Evolutionary conservation across 345 rosid genomes (phyloP).

Genomic region (Zanthoxylum bungeanum): DNA sequence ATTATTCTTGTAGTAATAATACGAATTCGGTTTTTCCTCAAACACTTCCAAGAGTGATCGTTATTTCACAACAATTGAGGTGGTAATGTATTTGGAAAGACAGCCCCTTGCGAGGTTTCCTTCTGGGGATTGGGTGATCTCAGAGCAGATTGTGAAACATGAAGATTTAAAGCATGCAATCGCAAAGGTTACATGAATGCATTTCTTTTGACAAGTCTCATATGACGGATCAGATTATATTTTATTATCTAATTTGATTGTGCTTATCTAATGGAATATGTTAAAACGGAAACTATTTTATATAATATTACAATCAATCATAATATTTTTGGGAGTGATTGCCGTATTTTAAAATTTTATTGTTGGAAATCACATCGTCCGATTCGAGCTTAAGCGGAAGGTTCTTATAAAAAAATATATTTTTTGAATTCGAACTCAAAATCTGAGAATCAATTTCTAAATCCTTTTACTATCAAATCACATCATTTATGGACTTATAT

Average conservation of each 20-base stretch:
- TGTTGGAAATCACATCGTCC: too few species aligned
- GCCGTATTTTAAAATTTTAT: conserved; percentile 3
- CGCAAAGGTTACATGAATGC: conserved; percentile 51
- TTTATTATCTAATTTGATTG: background rate
- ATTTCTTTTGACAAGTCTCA: too few species aligned
- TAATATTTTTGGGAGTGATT: background rate
- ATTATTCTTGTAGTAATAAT: too few species aligned
- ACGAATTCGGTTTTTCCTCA: too few species aligned
- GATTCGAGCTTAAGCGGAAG: too few species aligned
- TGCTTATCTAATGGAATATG: background rate
- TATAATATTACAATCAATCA: background rate
- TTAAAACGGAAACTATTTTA: background rate
- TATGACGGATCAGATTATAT: background rate
- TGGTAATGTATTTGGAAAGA: conserved; percentile 93
- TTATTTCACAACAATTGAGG: too few species aligned
- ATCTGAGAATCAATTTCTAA: too few species aligned
- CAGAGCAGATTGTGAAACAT: conserved; percentile 55
- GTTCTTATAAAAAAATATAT: too few species aligned
- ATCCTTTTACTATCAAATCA: too few species aligned
- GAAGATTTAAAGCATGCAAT: conserved; percentile 79
- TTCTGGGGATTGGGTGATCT: conserved; percentile 86
- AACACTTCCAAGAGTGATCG: too few species aligned
- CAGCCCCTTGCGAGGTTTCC: conserved; percentile 92
- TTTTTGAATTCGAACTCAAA: too few species aligned
- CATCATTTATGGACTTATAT: too few species aligned